These are phyloP conservation scores for Blastobotrys buckinghamii DNA, from an alignment of 1,139 yeast species.

Conservation along the genomic window DNA sequence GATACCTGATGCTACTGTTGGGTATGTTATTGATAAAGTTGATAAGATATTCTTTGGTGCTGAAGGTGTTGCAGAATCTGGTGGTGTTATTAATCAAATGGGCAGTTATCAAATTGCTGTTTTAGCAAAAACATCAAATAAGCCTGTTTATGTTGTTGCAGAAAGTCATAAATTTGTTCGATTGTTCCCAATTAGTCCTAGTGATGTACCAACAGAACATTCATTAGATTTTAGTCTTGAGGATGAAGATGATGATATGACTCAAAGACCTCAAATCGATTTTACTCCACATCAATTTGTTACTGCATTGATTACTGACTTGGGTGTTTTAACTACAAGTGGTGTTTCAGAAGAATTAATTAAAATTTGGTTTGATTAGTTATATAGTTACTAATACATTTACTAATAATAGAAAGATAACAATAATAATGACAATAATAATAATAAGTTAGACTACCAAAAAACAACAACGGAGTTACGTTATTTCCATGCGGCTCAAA, in stretches of 20 bases:
- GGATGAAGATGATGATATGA: constrained; percentile 24
- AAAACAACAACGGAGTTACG: too few relatives aligned
- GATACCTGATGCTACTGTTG: constrained; percentile 91
- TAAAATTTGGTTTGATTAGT: constrained; percentile 91
- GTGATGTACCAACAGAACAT: constrained; percentile 70
- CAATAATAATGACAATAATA: too few relatives aligned
- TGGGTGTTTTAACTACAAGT: constrained; percentile 94
- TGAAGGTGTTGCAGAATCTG: constrained; percentile 98
- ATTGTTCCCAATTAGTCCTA: constrained; percentile 89
- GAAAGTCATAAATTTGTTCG: constrained; percentile 95
- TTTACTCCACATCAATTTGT: constrained; percentile 95
- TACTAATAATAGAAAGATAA: background rate
- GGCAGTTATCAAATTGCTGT: constrained; percentile 96
- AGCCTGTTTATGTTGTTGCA: constrained; percentile 90
- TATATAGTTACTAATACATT: background rate
- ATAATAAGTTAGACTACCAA: too few relatives aligned
- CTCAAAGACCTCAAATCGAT: constrained; percentile 55
- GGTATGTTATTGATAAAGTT: constrained; percentile 83
- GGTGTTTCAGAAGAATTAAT: constrained; percentile 97
- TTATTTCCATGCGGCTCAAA: too few relatives aligned
- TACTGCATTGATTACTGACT: constrained; percentile 91
- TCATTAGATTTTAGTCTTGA: constrained; percentile 33
- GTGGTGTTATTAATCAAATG: constrained; percentile 93
- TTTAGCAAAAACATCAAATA: constrained; percentile 81
- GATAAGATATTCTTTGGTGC: constrained; percentile 96